These are phyloP conservation scores for Epichloe uncinata DNA, from an alignment of 2,329 filamentous ascomycete genomes.

Conservation along the genomic window DNA sequence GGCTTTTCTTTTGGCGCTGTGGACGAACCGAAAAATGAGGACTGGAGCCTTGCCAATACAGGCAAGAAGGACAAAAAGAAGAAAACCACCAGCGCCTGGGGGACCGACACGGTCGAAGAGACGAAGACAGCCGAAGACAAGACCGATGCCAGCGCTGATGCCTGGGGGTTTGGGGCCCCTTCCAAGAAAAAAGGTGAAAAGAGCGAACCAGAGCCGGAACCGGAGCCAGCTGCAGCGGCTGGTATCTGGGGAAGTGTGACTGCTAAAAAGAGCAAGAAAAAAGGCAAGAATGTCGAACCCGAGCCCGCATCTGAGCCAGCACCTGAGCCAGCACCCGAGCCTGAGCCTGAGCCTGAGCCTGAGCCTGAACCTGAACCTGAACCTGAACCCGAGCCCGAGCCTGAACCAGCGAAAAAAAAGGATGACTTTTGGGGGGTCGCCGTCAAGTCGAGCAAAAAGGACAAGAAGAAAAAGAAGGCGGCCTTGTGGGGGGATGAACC, in stretches of 20 bases:
- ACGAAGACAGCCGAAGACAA: slow-evolving; percentile 17
- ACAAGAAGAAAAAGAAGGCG: slow-evolving; percentile 13
- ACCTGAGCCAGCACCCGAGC: slow-evolving; percentile 5
- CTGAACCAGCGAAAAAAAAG: slow-evolving; percentile 15
- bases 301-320: slow-evolving; percentile 5
- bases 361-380: too few species aligned
- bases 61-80: slow-evolving; percentile 32
- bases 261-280: slow-evolving; percentile 28
- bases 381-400: slow-evolving; percentile 9
- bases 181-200: slow-evolving; percentile 29
- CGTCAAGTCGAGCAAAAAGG: slow-evolving; percentile 18
- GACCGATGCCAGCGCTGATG: slow-evolving; percentile 12
- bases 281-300: slow-evolving; percentile 22
- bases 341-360: too few species aligned
- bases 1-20: slow-evolving; percentile 35
- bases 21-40: slow-evolving; percentile 24
- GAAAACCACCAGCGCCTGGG: slow-evolving; percentile 24
- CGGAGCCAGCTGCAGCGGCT: slow-evolving; percentile 14
- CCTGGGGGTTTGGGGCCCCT: slow-evolving; percentile 23
- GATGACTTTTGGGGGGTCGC: slow-evolving; percentile 19
- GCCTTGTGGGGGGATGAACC: too few species aligned
- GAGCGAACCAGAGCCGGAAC: slow-evolving; percentile 13
- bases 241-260: slow-evolving; percentile 9
- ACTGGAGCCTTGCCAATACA: slow-evolving; percentile 16
- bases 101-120: slow-evolving; percentile 19